Evolutionary conservation across 129 eudicot species (phyloP).

Genomic region (Pseudognaphalium luteoalbum): DNA sequence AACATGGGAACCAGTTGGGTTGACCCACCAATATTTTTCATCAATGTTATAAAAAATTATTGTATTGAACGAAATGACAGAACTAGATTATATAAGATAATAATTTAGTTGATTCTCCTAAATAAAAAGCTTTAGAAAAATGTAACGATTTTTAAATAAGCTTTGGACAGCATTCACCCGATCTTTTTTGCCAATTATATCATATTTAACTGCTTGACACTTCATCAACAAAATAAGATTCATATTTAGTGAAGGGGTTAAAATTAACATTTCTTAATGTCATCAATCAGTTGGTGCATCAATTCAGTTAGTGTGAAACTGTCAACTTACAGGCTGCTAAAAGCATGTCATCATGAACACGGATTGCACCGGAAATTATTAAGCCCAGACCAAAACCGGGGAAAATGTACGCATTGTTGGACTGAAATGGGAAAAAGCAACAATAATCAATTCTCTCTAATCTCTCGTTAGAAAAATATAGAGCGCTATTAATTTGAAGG

Average conservation of each 20-base stretch:
- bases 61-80: background rate
- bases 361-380: conserved; percentile 95
- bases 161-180: background rate
- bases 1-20: background rate
- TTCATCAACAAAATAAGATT: background rate
- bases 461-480: background rate
- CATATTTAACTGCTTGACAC: background rate
- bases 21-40: background rate
- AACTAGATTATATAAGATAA: background rate
- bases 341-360: conserved; percentile 98
- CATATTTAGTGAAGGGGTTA: background rate
- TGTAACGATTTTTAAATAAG: background rate
- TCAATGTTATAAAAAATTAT: background rate
- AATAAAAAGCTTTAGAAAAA: background rate
- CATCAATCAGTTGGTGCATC: background rate
- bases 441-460: conserved; percentile 26
- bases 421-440: conserved; percentile 38
- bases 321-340: conserved; percentile 87
- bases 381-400: conserved; percentile 96
- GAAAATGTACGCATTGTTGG: conserved; percentile 96
- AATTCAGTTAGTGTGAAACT: background rate
- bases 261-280: background rate
- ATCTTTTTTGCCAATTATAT: background rate
- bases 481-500: conserved; percentile 9
- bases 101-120: background rate